Base-by-base conservation (phyloP, 345 rosid genomes). In the Hibiscus mutabilis region DNA sequence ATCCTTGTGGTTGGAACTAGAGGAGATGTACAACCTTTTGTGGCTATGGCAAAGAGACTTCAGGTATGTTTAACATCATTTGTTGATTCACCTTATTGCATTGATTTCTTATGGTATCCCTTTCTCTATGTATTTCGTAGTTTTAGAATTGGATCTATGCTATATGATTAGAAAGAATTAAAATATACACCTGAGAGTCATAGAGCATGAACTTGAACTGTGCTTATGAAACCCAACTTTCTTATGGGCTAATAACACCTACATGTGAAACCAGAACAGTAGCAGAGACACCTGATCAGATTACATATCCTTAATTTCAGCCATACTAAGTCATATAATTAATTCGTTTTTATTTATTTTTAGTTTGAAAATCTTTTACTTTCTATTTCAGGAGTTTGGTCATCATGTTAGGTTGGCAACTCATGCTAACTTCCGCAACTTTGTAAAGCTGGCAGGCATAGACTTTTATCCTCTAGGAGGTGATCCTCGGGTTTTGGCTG, bases 1-100 rank as follows among this genome's bases (percentile, higher is more conserved):
- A 85, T 95, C 51, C 98, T 95, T 78, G 91, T 95, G 72, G 99
- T 95, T 68, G 99, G 99, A 78, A 95, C 99, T 24, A 90, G 98
- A 78, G 99, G 99, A 86, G 97, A 95, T 86, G 99, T 95, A 37
- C 99, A 92, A 70, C 88, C 97, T 56, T 95, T 95, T 81, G 72
- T 95, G 60, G 99, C 99, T 70, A 89, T 95, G 75, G 97, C 99
- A 72, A 92, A 88, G 79, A 86, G 96, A 79, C 97, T 95, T 75
- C 99, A 95, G 97, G 99, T 81, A 79, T 64, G 81, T 79, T 77
- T 27, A 49, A 47, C 58, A 3, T 25, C 47, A 25, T 62, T 33
- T 57, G 16, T 35, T 74, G 21, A 9, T 74, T 74, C 57, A 31
- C 59, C 52, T 31, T 66, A 52, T 10, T 37, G 44, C 44, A 18